phyloP scores from a whole-genome alignment of 441 rosid genomes.

The Populus hybrid region DNA sequence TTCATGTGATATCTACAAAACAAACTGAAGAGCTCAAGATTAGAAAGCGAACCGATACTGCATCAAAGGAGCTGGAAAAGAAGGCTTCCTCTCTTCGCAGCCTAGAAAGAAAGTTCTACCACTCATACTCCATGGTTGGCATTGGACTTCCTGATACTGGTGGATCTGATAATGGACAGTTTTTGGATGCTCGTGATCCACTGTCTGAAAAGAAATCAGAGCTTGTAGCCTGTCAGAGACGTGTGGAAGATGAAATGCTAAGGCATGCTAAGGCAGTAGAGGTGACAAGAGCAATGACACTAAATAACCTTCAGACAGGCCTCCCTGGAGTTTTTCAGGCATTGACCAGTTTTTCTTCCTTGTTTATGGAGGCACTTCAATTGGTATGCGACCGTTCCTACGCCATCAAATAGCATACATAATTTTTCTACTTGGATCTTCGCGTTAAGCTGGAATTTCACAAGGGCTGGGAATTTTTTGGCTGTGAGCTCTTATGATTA shows the following conservation, averaged over 20 bases:
- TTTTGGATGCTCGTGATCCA: constrained; percentile 84
- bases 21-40: constrained; percentile 80
- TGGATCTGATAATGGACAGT: constrained; percentile 58
- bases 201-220: constrained; percentile 76
- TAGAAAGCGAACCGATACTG: constrained; percentile 65
- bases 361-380: constrained; percentile 64
- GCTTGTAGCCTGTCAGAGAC: constrained; percentile 77
- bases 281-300: constrained; percentile 84
- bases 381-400: constrained; percentile 71
- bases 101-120: constrained; percentile 88
- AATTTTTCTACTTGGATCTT: constrained; percentile 22
- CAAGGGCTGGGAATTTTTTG: constrained; percentile 37
- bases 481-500: constrained; percentile 26
- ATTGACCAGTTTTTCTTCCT: constrained; percentile 71
- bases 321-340: constrained; percentile 94
- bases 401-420: constrained; percentile 52
- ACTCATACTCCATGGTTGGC: constrained; percentile 86
- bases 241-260: constrained; percentile 89
- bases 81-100: constrained; percentile 80
- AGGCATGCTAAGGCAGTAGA: constrained; percentile 82
- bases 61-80: constrained; percentile 84
- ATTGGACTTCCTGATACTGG: constrained; percentile 71
- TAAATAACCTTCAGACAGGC: constrained; percentile 87
- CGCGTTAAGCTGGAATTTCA: constrained; percentile 19
- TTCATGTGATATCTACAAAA: constrained; percentile 66